Evolutionary conservation across 169 alveolate genomes (phyloP), one percentile per base, ranked within the genome.

Genomic region (Plasmodium coatneyi): DNA sequence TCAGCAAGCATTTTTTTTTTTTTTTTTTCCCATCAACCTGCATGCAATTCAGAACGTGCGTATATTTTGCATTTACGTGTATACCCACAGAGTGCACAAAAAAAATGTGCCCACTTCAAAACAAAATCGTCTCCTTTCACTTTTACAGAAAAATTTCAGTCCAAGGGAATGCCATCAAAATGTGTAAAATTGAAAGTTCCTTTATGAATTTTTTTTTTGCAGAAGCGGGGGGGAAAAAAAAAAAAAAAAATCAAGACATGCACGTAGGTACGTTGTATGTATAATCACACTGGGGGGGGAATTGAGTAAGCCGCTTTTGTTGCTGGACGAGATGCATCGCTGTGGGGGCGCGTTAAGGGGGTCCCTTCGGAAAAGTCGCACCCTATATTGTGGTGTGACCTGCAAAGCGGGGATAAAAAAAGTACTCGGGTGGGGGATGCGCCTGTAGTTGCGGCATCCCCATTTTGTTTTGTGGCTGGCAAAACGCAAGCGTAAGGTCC

Each of bases 221-320:
- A 3, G 14, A 2, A 10, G 10, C 2, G 10, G 2, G 2, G 2
- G 2, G 16, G 16, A 22, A 22, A 66, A 66, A 66, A 66, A 66
- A 66, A 66, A 66, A 66, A 66, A 66, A 66, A 66, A 66, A 66
- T 28, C 41, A 66, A 66, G 76, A 66, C 76, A 66, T n/a, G 76
- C n/a, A 66, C n/a, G 32, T 10, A 19, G 54, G 43, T 39, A 74
- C 82, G 43, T 74, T 74, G 43, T 74, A 74, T 74, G 3, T 22
- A 25, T 74, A 74, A 32, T 74, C 22, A 49, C 10, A 32, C 6
- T 0, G 54, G 34, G 5, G 60, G 28, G 22, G 32, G 16, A 32
- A 10, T 32, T 32, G 32, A 74, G 32, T 1, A 32, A 16, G 10
- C 19, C 41, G n/a, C 54, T 43, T 43, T 10, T 43, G 3, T 41